Conservation (phyloP, 169 alveolate species). For the Babesia ovata region DNA sequence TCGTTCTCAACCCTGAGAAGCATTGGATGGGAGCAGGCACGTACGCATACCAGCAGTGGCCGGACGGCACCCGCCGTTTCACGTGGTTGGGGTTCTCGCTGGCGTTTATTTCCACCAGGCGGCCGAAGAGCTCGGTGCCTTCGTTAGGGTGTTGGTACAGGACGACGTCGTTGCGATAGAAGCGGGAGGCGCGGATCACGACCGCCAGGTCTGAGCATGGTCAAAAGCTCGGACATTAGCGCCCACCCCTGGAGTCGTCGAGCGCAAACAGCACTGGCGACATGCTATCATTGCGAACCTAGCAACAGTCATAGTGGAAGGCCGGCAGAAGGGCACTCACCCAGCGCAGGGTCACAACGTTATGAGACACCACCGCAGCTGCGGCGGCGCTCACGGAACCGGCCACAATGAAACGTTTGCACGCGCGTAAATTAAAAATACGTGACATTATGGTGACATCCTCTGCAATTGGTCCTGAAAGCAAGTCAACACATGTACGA, state of each 20-base stretch:
- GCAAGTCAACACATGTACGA: neutral
- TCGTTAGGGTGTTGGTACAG: conserved; percentile 52
- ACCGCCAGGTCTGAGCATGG: conserved; percentile 51
- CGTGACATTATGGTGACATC: conserved; percentile 21
- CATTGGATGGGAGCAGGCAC: neutral
- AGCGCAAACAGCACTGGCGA: conserved; percentile 39
- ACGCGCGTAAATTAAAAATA: conserved; percentile 3
- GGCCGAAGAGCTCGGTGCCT: conserved; percentile 58
- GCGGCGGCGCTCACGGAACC: conserved; percentile 18
- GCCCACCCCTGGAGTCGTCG: conserved; percentile 27
- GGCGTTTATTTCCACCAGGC: conserved; percentile 41
- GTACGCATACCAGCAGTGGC: conserved; percentile 65
- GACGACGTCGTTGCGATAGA: conserved; percentile 58
- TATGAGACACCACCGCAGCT: conserved; percentile 39
- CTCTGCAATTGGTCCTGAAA: conserved; percentile 1
- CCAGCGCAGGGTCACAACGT: conserved; percentile 58
- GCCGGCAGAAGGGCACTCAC: conserved; percentile 13
- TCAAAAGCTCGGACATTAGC: neutral
- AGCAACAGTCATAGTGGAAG: neutral
- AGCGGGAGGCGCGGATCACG: conserved; percentile 46
- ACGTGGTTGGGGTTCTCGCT: conserved; percentile 5
- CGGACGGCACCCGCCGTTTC: conserved; percentile 40
- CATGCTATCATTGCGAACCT: conserved; percentile 57
- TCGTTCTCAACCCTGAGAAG: conserved; percentile 59
- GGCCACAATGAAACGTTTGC: conserved; percentile 8